Evolutionary conservation across 257 asterid genomes (phyloP).

Genomic region (Apocynum venetum): DNA sequence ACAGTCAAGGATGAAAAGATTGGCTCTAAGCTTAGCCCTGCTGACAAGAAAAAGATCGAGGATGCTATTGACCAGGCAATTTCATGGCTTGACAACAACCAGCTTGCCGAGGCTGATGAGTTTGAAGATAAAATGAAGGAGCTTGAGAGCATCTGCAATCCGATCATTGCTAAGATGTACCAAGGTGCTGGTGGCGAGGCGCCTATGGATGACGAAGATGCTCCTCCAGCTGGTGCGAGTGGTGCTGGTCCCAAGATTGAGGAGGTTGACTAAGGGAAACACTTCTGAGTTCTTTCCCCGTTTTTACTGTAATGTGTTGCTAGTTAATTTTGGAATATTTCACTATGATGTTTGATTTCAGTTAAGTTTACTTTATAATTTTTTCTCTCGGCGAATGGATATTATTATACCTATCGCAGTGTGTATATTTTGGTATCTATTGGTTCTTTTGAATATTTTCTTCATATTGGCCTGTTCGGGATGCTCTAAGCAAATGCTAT

Average conservation of each 20-base stretch:
- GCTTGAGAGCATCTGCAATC: slow-evolving; percentile 42
- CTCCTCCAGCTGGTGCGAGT: slow-evolving; percentile 25
- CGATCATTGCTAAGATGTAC: slow-evolving; percentile 42
- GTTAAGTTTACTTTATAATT: slow-evolving; percentile 5
- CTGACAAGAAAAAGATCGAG: slow-evolving; percentile 33
- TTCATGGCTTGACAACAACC: slow-evolving; percentile 31
- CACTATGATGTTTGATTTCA: slow-evolving; percentile 1
- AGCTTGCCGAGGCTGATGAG: slow-evolving; percentile 34
- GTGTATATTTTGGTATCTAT: background rate
- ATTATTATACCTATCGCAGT: background rate
- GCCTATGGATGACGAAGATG: slow-evolving; percentile 19
- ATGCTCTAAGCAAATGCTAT: too few relatives aligned
- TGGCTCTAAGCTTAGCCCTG: slow-evolving; percentile 22
- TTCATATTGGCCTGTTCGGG: too few relatives aligned
- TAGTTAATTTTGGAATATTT: background rate
- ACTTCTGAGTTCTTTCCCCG: background rate
- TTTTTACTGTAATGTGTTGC: background rate
- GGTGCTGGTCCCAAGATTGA: slow-evolving; percentile 42
- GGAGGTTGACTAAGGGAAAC: slow-evolving; percentile 30
- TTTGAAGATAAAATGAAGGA: slow-evolving; percentile 39
- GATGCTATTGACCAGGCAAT: slow-evolving; percentile 29
- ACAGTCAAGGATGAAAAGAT: slow-evolving; percentile 33
- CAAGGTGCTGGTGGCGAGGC: slow-evolving; percentile 28
- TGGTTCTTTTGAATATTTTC: too few relatives aligned
- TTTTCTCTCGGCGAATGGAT: background rate